phyloP scores from a whole-genome alignment of 352 stramenopile species.

The Globisporangium cylindrosporum region DNA sequence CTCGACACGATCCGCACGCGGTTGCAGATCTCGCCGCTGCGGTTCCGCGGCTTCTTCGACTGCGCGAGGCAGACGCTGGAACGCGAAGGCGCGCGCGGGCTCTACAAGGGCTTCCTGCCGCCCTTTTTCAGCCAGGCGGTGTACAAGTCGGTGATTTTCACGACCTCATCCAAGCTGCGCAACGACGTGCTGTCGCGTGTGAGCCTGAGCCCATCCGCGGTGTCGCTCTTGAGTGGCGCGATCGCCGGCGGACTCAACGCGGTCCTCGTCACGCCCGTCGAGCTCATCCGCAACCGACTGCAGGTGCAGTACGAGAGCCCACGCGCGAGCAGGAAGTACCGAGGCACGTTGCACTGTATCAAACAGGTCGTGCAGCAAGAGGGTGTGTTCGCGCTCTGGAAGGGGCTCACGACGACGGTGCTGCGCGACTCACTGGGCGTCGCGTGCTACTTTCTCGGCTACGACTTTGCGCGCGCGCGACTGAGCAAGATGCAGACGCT shows the following conservation, averaged over 20 bases:
- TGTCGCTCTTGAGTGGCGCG: slow-evolving; percentile 50
- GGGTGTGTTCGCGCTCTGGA: slow-evolving; percentile 66
- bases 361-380: slow-evolving; percentile 56
- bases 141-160: slow-evolving; percentile 90
- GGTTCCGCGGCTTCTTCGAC: slow-evolving; percentile 60
- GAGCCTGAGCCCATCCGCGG: slow-evolving; percentile 35
- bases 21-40: slow-evolving; percentile 67
- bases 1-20: slow-evolving; percentile 87
- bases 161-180: slow-evolving; percentile 56
- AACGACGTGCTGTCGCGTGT: slow-evolving; percentile 45
- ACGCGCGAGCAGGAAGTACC: slow-evolving; percentile 43
- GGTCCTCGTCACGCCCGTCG: slow-evolving; percentile 67
- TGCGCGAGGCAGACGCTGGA: slow-evolving; percentile 60
- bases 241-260: slow-evolving; percentile 71
- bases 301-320: slow-evolving; percentile 74
- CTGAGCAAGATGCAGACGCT: slow-evolving; percentile 24
- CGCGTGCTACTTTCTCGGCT: slow-evolving; percentile 85
- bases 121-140: slow-evolving; percentile 85
- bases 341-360: slow-evolving; percentile 53
- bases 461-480: slow-evolving; percentile 61
- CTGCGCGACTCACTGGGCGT: slow-evolving; percentile 83
- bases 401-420: slow-evolving; percentile 69
- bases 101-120: slow-evolving; percentile 87
- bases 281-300: slow-evolving; percentile 79
- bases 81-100: slow-evolving; percentile 53